Evolutionary conservation across 2,329 filamentous ascomycete genomes (phyloP), one percentile per base, ranked within the genome.

Genomic region (Chrysoporthe austroafricana): DNA sequence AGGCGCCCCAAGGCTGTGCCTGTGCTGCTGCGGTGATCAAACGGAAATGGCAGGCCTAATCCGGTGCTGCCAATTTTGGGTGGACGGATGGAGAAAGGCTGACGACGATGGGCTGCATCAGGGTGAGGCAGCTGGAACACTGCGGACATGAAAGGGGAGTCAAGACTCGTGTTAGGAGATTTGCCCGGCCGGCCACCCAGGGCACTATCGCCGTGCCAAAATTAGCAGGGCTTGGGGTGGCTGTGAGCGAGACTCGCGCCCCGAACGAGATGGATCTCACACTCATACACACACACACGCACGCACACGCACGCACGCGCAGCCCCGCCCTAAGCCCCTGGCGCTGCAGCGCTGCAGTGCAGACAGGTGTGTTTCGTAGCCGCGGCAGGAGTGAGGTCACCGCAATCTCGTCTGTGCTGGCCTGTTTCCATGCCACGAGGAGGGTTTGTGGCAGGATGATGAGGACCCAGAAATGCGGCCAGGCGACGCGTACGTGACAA

Each of bases 41-140:
- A 69, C 60, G 21, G 39, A 56, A 64, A 46, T 3, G 44, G 26
- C 26, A 26, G 26, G 26, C 26, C 26, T 26, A 26, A 26, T 26
- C 26, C 26, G 26, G 21, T 63, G 64, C 26, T 69, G 61, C 67
- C 64, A 69, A 66, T 57, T 69, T 69, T 63, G 61, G 62, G 32
- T 42, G 46, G 42, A 50, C 44, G 44, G 34, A 43, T 61, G 36
- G 52, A 52, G 59, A 14, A 50, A 62, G 42, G 54, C 67, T 69
- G 62, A 64, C 61, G 67, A 67, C 63, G 54, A 26, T 14, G 26
- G 42, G 16, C 34, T 63, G 52, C 44, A 57, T 18, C 34, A 66
- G 18, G 11, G 5, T 50, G 62, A 18, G 56, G 50, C 67, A 67
- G 57, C 43, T 42, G 21, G n/a, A 48, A 48, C 54, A 62, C 42